Evolutionary conservation across 805 yeast genomes (phyloP).

Genomic region (Jamesozyma rosinii): DNA sequence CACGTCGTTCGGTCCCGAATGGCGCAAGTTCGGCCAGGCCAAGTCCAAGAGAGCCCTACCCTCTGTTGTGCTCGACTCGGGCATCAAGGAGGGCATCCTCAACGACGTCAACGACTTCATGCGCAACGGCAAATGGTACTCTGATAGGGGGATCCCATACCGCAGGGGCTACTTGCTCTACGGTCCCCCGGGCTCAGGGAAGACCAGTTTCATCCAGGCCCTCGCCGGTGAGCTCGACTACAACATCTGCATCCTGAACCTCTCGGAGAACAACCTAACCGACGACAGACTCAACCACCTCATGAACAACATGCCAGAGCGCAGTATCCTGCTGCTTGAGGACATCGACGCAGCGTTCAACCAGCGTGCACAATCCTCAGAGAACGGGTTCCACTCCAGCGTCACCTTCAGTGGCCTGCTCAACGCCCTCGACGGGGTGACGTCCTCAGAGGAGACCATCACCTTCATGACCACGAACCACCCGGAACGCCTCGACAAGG

Average conservation of each 20-base stretch:
- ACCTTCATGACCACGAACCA: conserved; percentile 98
- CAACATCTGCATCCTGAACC: conserved; percentile 84
- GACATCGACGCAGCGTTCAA: conserved; percentile 95
- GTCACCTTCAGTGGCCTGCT: conserved; percentile 91
- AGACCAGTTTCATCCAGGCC: conserved; percentile 92
- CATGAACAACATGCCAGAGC: conserved; percentile 91
- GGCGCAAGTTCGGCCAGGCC: conserved; percentile 97
- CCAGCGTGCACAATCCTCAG: conserved; percentile 64
- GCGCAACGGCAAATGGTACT: conserved; percentile 79
- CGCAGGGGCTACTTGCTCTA: conserved; percentile 86
- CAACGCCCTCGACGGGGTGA: conserved; percentile 94
- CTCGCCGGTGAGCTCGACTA: conserved; percentile 93
- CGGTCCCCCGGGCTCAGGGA: conserved; percentile 98
- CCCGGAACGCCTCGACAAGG: conserved; percentile 88
- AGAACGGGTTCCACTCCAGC: conserved; percentile 72
- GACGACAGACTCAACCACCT: conserved; percentile 91
- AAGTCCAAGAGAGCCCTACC: conserved; percentile 75
- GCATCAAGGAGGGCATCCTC: conserved; percentile 56
- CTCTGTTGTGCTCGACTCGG: conserved; percentile 76
- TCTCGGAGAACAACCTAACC: conserved; percentile 83
- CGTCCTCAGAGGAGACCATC: conserved; percentile 91
- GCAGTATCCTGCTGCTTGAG: conserved; percentile 76
- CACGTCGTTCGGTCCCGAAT: conserved; percentile 96
- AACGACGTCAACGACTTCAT: conserved; percentile 75
- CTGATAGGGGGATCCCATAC: conserved; percentile 93